These are phyloP conservation scores for Venturia pyrina DNA, from an alignment of 2,329 filamentous ascomycete genomes.

Conservation along the genomic window DNA sequence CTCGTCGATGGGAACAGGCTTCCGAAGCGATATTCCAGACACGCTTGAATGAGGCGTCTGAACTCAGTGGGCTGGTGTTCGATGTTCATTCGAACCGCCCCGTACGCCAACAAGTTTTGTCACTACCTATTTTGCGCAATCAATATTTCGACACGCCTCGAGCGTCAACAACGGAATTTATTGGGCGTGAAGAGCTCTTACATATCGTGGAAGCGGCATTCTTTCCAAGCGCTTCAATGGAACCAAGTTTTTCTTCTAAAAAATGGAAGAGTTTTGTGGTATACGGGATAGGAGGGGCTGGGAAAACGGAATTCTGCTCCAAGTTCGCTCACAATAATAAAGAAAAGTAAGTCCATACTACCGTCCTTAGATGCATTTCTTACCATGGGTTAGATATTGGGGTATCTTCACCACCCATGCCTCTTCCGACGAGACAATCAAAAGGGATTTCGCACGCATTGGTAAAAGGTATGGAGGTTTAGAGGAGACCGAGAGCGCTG, in stretches of 20 bases:
- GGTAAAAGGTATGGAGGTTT: conserved; percentile 18
- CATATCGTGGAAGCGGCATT: background rate
- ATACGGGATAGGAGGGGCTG: conserved; percentile 17
- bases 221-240: background rate
- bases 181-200: conserved; percentile 1
- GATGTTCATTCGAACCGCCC: background rate
- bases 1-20: conserved; percentile 10
- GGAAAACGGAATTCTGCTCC: conserved; percentile 22
- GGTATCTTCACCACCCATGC: conserved; percentile 22
- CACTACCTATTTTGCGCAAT: background rate
- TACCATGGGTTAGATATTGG: conserved; percentile 18
- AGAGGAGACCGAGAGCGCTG: conserved; percentile 21
- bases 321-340: conserved; percentile 13
- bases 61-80: conserved; percentile 6
- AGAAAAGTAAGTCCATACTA: conserved; percentile 13
- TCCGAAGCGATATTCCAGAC: conserved; percentile 10
- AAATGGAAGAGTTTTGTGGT: conserved; percentile 15
- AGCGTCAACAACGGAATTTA: background rate
- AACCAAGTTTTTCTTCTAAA: background rate
- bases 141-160: background rate
- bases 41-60: conserved; percentile 12
- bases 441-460: conserved; percentile 20
- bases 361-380: conserved; percentile 16
- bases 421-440: conserved; percentile 18
- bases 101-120: background rate